Conservation (phyloP, 257 asterid species). For the Gentiana straminea region DNA sequence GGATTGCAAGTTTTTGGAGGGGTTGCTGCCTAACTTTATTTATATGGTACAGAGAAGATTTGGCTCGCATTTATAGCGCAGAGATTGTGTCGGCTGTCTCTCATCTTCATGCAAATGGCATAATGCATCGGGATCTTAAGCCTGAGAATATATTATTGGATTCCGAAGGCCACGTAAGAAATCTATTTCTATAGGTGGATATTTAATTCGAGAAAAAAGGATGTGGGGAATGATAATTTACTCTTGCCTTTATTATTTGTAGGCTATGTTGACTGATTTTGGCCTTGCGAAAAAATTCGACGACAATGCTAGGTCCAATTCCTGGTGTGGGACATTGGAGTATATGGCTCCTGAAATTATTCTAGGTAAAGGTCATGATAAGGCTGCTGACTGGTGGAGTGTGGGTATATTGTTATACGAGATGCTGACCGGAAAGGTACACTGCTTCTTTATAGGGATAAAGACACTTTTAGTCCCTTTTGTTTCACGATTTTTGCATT, state of each 20-base stretch:
- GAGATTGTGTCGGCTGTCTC: constrained; percentile 72
- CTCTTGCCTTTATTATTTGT: constrained; percentile 3
- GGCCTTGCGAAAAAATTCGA: constrained; percentile 72
- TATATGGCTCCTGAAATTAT: constrained; percentile 87
- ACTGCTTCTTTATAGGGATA: background rate
- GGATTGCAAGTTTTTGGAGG: background rate
- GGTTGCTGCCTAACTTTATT: background rate
- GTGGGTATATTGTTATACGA: constrained; percentile 66
- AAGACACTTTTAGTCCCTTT: too few species aligned
- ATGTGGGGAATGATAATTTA: background rate
- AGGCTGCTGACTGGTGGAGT: constrained; percentile 95
- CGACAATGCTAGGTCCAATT: constrained; percentile 53
- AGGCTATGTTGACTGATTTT: constrained; percentile 72
- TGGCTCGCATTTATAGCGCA: constrained; percentile 65
- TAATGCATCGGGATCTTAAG: constrained; percentile 84
- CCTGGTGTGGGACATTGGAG: constrained; percentile 76
- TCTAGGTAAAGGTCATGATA: constrained; percentile 65
- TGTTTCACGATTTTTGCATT: too few species aligned
- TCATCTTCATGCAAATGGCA: constrained; percentile 61
- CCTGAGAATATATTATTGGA: constrained; percentile 79
- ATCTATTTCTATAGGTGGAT: constrained; percentile 1
- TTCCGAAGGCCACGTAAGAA: constrained; percentile 71
- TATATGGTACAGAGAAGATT: constrained; percentile 50
- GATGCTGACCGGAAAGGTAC: constrained; percentile 76
- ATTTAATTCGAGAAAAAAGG: background rate